A percentile compares a stretch with the other conserved stretches of the same genome.
Evolutionary conservation across 176 grass and related monocot species (phyloP).

Genomic region (Leersia perrieri): DNA sequence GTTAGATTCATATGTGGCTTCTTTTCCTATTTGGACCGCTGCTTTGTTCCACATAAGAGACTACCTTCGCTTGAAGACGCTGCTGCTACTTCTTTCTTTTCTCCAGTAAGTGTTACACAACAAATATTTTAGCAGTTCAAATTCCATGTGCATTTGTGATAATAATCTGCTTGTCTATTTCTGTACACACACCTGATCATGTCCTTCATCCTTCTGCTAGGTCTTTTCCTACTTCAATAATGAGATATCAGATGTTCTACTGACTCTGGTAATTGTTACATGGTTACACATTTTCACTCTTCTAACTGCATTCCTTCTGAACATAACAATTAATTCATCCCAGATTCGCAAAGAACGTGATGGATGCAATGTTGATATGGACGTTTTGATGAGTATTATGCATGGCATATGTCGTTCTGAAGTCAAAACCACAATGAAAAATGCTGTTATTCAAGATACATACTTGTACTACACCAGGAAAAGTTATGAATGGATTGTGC

Average conservation of each 20-base stretch:
- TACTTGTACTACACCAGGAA: constrained; percentile 47
- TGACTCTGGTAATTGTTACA: constrained; percentile 39
- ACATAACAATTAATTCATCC: constrained; percentile 29
- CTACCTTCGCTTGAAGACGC: constrained; percentile 42
- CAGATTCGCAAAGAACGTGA: constrained; percentile 60
- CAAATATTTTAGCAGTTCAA: neutral
- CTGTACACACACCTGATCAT: constrained; percentile 3
- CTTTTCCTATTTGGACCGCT: constrained; percentile 54
- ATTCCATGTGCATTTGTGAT: neutral
- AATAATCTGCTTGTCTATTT: constrained; percentile 14
- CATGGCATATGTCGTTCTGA: constrained; percentile 45
- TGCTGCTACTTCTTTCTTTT: constrained; percentile 52
- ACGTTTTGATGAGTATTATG: constrained; percentile 36
- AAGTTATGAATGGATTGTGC: constrained; percentile 49
- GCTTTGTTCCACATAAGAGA: constrained; percentile 32
- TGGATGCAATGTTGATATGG: constrained; percentile 30
- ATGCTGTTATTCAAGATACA: constrained; percentile 41
- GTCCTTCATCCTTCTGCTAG: constrained; percentile 32
- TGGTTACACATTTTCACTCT: neutral
- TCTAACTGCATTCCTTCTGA: constrained; percentile 21
- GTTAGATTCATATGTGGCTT: constrained; percentile 40
- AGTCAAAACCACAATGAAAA: constrained; percentile 33
- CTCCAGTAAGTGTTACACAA: constrained; percentile 32
- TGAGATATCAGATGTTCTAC: constrained; percentile 41
- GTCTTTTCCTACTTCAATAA: constrained; percentile 50